These are phyloP conservation scores for Aspergillus sp. DNA, from an alignment of 2,329 filamentous ascomycete species.

Conservation along the genomic window DNA sequence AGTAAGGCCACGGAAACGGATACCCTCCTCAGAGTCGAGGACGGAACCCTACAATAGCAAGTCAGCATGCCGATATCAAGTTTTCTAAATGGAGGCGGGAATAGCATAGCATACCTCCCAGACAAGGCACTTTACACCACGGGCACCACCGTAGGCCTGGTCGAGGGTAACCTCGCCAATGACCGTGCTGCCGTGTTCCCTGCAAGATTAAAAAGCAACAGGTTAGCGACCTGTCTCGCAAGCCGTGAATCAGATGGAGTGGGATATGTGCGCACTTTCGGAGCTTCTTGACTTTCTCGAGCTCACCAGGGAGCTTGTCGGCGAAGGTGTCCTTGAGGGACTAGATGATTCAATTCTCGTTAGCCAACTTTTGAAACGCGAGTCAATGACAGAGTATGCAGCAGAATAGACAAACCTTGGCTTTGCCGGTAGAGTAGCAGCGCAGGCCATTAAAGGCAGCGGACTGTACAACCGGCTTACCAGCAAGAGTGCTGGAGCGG, in stretches of 20 bases:
- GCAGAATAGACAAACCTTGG: constrained; percentile 63
- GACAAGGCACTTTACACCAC: constrained; percentile 97
- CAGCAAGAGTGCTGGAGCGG: constrained; percentile 72
- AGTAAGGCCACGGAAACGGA: constrained; percentile 98
- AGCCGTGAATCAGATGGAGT: no score
- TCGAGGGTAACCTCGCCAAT: constrained; percentile 97
- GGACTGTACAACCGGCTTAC: constrained; percentile 69
- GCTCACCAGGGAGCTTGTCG: constrained; percentile 91
- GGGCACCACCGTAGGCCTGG: constrained; percentile 98
- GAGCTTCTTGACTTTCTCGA: constrained; percentile 99
- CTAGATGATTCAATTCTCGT: constrained; percentile 54
- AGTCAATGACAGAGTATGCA: constrained; percentile 29
- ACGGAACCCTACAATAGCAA: constrained; percentile 70
- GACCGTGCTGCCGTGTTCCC: constrained; percentile 93
- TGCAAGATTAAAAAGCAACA: constrained; percentile 45
- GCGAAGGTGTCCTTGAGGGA: constrained; percentile 98
- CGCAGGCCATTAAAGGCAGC: constrained; percentile 81
- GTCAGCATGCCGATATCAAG: constrained; percentile 14
- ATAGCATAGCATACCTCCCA: constrained; percentile 70
- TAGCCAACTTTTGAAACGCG: constrained; percentile 19
- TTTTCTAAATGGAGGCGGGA: background rate
- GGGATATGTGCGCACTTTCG: constrained; percentile 72
- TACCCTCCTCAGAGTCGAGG: constrained; percentile 97
- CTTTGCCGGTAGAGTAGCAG: constrained; percentile 87
- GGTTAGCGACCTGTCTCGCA: constrained; percentile 24